Conservation (phyloP, 805 yeast genomes). For the Starmera dryadoides region DNA sequence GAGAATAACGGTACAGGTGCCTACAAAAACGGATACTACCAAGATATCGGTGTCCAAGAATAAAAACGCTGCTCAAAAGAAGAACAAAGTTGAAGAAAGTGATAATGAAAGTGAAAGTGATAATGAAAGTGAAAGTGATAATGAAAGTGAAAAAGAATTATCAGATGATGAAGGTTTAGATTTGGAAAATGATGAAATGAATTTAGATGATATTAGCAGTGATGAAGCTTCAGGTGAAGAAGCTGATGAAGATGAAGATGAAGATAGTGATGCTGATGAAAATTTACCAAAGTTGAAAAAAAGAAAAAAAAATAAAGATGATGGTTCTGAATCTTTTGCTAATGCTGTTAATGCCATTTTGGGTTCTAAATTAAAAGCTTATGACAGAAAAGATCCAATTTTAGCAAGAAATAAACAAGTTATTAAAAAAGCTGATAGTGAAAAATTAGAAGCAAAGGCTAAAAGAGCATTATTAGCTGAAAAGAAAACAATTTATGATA, state of each 20-base stretch:
- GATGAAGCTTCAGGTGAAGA: slow-evolving; percentile 17
- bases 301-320: slow-evolving; percentile 52
- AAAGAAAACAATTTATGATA: slow-evolving; percentile 58
- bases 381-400: slow-evolving; percentile 85
- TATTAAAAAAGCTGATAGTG: slow-evolving; percentile 66
- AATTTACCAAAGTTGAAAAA: slow-evolving; percentile 40
- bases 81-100: not conserved
- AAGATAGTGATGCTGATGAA: slow-evolving; percentile 26
- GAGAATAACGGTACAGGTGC: not conserved
- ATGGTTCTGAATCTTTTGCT: slow-evolving; percentile 74
- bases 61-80: not conserved
- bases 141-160: slow-evolving; percentile 1
- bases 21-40: not conserved
- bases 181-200: slow-evolving; percentile 11
- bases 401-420: slow-evolving; percentile 75
- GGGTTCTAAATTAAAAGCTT: slow-evolving; percentile 80
- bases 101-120: slow-evolving; percentile 1
- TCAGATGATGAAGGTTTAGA: slow-evolving; percentile 6
- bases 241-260: slow-evolving; percentile 15
- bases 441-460: slow-evolving; percentile 80
- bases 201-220: slow-evolving; percentile 11
- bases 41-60: not conserved
- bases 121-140: not conserved
- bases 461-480: slow-evolving; percentile 62
- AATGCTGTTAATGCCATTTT: slow-evolving; percentile 78